Base-by-base conservation (phyloP, 805 yeast species). In the Monosporozyma aerobia region DNA sequence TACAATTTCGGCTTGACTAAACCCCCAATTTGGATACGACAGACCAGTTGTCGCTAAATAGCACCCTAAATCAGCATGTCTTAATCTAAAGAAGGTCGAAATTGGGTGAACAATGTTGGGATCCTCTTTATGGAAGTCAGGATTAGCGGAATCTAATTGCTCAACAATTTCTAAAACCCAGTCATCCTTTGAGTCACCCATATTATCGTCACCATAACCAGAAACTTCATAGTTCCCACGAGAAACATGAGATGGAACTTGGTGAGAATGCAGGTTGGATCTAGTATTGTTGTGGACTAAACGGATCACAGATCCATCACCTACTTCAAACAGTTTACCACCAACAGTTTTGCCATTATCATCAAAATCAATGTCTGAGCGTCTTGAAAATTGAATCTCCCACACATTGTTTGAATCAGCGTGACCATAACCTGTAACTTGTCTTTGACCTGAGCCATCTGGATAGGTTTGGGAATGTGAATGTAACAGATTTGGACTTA, bases 1-100 rank as follows among this genome's bases (percentile, higher is more conserved):
- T 1, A 83, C 84, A 57, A 94, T 92, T 73, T 94, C 99, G 57
- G 96, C 96, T 75, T 94, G 99, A 67, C 89, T 81, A 79, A 92
- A 94, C 22, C 99, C 99, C 99, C 99, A 94, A 16, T 81, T 82
- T 19, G 99, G 99, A 64, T 90, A 82, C 25, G 80, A 67, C 58
- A 74, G 72, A 46, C 97, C 97, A 10, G 94, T 77, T 13, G 92
- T 87, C 58, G 90, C 87, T 64, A 94, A 73, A 68, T 90, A 90
- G 68, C 97, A 95, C 44, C 86, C 85, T 62, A 89, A 68, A 9
- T 68, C 79, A 57, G 75, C 75, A 68, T 83, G 84, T 62, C 75
- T 80, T 59, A 94, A 73, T 69, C 97, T 79, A 71, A 94, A 81
- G 23, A 89, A 82, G 1, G 96, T 78, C 39, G 97, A 81, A 57